phyloP scores from a whole-genome alignment of 352 stramenopile genomes.

The Albugo candida region DNA sequence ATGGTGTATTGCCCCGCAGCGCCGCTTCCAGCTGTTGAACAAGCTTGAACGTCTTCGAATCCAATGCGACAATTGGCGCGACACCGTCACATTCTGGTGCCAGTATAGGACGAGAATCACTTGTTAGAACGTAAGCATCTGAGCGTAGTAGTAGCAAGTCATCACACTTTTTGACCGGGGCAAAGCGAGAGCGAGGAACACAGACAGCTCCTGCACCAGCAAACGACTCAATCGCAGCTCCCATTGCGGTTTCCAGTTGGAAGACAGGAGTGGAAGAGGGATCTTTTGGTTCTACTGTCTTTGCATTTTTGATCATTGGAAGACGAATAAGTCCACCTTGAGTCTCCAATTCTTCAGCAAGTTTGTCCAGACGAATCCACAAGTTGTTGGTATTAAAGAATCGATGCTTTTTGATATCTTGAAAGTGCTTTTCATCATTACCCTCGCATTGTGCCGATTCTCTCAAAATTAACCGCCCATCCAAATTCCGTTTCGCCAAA shows the following conservation, averaged over 20 bases:
- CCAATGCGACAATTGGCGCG: conserved; percentile 90
- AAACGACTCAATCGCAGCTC: conserved; percentile 76
- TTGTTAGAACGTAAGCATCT: conserved; percentile 94
- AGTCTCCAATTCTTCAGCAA: conserved; percentile 55
- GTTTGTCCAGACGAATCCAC: conserved; percentile 78
- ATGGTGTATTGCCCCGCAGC: conserved; percentile 85
- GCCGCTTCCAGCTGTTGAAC: conserved; percentile 92
- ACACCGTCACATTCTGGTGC: conserved; percentile 86
- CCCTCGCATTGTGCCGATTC: conserved; percentile 79
- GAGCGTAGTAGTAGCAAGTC: conserved; percentile 86
- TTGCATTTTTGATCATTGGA: conserved; percentile 79
- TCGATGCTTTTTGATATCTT: conserved; percentile 76
- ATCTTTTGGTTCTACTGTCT: conserved; percentile 78
- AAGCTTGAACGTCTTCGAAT: conserved; percentile 97
- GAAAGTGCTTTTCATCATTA: conserved; percentile 58
- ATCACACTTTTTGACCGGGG: conserved; percentile 79
- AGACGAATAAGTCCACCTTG: conserved; percentile 65
- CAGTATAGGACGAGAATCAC: conserved; percentile 88
- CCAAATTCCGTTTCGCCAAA: conserved; percentile 80
- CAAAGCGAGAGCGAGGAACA: conserved; percentile 74
- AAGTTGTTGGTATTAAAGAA: conserved; percentile 85
- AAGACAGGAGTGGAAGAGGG: conserved; percentile 67
- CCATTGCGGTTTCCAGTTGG: conserved; percentile 76
- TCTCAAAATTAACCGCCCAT: conserved; percentile 90
- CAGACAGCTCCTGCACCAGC: conserved; percentile 71